Evolutionary conservation across 2,329 filamentous ascomycete species (phyloP).

Genomic region (Aspergillus niger): DNA sequence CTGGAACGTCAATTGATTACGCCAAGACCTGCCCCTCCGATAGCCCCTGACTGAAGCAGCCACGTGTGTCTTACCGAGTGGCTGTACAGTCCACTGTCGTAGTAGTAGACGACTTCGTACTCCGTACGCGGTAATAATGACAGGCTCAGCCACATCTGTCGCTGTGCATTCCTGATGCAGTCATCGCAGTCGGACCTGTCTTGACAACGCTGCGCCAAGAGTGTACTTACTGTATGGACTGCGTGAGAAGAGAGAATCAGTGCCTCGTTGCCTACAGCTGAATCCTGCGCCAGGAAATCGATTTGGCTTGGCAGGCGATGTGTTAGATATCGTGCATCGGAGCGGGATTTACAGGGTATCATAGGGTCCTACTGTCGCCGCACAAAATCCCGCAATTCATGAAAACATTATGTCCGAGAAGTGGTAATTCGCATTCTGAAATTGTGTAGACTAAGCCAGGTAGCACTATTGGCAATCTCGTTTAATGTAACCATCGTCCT

Average conservation of each 20-base stretch:
- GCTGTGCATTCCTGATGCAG: neutral
- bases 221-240: neutral
- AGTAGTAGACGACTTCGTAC: too few species aligned
- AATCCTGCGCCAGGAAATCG: neutral
- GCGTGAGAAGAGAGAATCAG: neutral
- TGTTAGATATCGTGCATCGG: neutral
- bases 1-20: neutral
- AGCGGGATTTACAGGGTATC: neutral
- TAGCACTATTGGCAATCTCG: constrained; percentile 5
- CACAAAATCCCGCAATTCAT: neutral
- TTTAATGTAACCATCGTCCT: neutral
- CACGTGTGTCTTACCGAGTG: constrained; percentile 18
- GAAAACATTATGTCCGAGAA: neutral
- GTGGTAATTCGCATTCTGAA: neutral
- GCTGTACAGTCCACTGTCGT: constrained; percentile 6
- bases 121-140: neutral
- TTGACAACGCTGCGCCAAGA: neutral
- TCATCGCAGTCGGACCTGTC: neutral
- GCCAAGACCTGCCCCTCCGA: constrained; percentile 3
- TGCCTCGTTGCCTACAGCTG: neutral
- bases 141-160: constrained; percentile 7
- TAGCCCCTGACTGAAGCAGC: constrained; percentile 11
- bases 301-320: neutral
- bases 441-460: neutral
- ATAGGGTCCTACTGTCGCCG: neutral